phyloP scores from a whole-genome alignment of 805 yeast species.

The Starmerella ratchasimensis region DNA sequence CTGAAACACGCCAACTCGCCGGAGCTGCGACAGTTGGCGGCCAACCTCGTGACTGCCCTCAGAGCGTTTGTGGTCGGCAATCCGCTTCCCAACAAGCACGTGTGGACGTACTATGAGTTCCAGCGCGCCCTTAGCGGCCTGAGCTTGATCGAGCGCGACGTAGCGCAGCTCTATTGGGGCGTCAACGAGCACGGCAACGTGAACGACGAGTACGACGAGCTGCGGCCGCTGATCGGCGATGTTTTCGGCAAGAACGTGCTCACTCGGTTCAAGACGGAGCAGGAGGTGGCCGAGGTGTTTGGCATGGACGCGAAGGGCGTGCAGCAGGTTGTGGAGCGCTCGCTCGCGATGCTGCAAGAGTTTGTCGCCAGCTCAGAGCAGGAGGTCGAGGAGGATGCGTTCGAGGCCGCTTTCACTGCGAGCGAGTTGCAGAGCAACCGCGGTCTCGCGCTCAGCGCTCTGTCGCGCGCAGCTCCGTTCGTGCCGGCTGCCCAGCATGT shows the following conservation, averaged over 20 bases:
- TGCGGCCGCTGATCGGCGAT: slow-evolving; percentile 20
- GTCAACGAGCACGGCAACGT: slow-evolving; percentile 29
- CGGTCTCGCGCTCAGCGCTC: slow-evolving; percentile 25
- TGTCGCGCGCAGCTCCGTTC: slow-evolving; percentile 17
- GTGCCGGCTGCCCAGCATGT: slow-evolving; percentile 5
- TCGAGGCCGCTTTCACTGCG: too few relatives aligned
- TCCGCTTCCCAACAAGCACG: slow-evolving; percentile 16
- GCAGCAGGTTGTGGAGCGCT: slow-evolving; percentile 15
- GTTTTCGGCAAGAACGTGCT: slow-evolving; percentile 26
- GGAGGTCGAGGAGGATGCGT: too few relatives aligned
- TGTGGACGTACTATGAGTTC: slow-evolving; percentile 28
- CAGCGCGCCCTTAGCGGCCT: slow-evolving; percentile 20
- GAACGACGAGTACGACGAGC: slow-evolving; percentile 11
- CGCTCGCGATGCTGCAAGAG: slow-evolving; percentile 20
- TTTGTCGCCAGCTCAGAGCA: too few relatives aligned
- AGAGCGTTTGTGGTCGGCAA: neutral
- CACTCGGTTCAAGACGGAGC: slow-evolving; percentile 16
- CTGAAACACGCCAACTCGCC: slow-evolving; percentile 4
- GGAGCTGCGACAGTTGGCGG: slow-evolving; percentile 13
- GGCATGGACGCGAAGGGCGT: slow-evolving; percentile 23
- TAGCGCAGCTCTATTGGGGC: slow-evolving; percentile 27
- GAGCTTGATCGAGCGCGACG: slow-evolving; percentile 24
- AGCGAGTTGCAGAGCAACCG: too few relatives aligned
- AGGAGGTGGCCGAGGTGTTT: slow-evolving; percentile 25
- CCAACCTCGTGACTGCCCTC: slow-evolving; percentile 11